These are phyloP conservation scores for Mycena chlorophos DNA, from an alignment of 768 basidiomycete species.

Conservation along the genomic window DNA sequence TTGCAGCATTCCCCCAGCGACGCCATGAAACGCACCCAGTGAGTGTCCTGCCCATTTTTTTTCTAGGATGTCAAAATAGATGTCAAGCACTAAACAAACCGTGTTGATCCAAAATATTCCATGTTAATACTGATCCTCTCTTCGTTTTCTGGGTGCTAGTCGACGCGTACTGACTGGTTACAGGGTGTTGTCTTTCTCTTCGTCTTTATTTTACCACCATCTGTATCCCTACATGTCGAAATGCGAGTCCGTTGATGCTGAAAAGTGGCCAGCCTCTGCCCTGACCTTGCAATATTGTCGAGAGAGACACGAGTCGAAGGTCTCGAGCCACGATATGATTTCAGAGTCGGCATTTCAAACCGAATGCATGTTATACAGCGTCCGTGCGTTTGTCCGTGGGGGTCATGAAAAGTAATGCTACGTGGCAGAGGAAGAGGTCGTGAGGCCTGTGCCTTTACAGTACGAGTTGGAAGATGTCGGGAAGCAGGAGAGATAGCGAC, in stretches of 20 bases:
- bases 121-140: slow-evolving; percentile 83
- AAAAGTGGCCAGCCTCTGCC: no score
- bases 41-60: slow-evolving; percentile 26
- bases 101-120: slow-evolving; percentile 75
- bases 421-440: not conserved
- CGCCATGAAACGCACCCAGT: slow-evolving; percentile 20
- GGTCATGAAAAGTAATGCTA: slow-evolving; percentile 1
- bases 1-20: slow-evolving; percentile 12
- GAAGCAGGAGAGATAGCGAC: slow-evolving; percentile 88
- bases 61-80: slow-evolving; percentile 65
- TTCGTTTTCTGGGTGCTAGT: not conserved
- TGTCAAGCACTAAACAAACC: slow-evolving; percentile 83
- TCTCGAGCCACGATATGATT: no score
- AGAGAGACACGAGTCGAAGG: no score
- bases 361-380: not conserved
- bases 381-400: no score
- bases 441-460: slow-evolving; percentile 47
- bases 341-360: slow-evolving; percentile 27
- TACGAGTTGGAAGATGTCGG: slow-evolving; percentile 72
- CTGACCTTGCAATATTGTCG: no score
- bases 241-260: no score
- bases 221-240: no score
- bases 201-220: no score
- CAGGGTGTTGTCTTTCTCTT: no score
- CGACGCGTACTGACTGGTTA: not conserved